phyloP scores from a whole-genome alignment of 1,284 basidiomycete species.

The Marasmius oreades region DNA sequence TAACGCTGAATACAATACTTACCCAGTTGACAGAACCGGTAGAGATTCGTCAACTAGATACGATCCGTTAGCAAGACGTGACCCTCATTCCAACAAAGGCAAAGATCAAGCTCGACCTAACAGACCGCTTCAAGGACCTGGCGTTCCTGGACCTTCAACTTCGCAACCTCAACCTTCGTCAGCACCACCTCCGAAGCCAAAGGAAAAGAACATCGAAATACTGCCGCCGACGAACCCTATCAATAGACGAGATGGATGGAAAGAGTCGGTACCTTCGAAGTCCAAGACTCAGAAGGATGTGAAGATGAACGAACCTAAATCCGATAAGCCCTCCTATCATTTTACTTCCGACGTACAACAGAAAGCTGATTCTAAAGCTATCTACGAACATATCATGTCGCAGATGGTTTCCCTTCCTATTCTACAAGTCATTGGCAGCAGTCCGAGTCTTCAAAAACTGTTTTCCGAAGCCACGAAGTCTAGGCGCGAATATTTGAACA shows the following conservation, averaged over 20 bases:
- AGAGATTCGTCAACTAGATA: not conserved
- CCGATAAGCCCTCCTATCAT: not conserved
- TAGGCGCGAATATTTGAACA: not conserved
- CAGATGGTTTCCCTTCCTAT: not conserved
- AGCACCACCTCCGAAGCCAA: not conserved
- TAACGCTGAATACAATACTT: not conserved
- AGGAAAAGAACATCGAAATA: not conserved
- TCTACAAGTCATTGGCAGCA: not conserved
- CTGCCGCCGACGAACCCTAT: not conserved
- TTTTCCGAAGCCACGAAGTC: not conserved
- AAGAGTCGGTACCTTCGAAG: not conserved
- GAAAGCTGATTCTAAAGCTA: not conserved
- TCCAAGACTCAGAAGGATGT: not conserved
- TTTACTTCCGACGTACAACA: constrained; percentile 9
- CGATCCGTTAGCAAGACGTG: not conserved
- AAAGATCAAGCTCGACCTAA: not conserved
- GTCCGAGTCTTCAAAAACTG: not conserved
- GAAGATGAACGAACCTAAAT: not conserved
- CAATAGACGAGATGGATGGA: constrained; percentile 5
- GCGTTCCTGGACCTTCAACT: no score
- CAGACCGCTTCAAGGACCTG: not conserved
- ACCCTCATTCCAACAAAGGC: not conserved
- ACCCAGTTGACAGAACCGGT: not conserved
- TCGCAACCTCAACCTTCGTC: not conserved
- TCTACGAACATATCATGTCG: not conserved